Conservation (phyloP, 768 basidiomycete species). For the Auricularia heimuer region DNA sequence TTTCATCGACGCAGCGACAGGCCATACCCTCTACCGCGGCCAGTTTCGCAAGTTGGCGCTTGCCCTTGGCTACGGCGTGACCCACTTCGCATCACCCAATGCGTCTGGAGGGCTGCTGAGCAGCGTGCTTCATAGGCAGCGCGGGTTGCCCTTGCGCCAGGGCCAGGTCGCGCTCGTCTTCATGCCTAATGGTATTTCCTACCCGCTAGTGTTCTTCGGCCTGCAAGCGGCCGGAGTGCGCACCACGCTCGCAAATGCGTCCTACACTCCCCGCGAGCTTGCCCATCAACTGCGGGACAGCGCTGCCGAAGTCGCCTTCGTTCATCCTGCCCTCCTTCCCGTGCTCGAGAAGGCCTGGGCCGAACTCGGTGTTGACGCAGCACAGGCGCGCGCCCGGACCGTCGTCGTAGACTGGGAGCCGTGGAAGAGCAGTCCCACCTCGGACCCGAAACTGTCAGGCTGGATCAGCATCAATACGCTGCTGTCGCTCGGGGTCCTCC, state of each 20-base stretch:
- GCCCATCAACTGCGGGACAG: slow-evolving; percentile 63
- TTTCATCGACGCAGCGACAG: slow-evolving; percentile 58
- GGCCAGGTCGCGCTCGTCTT: slow-evolving; percentile 57
- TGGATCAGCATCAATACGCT: slow-evolving; percentile 38
- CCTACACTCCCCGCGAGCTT: slow-evolving; percentile 60
- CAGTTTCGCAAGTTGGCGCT: slow-evolving; percentile 45
- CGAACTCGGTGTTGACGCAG: slow-evolving; percentile 34
- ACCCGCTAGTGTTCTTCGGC: slow-evolving; percentile 36
- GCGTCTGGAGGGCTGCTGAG: slow-evolving; percentile 23
- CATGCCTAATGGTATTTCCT: slow-evolving; percentile 57
- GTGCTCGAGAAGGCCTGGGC: slow-evolving; percentile 50
- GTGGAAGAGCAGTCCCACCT: slow-evolving; percentile 28
- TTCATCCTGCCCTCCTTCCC: slow-evolving; percentile 49
- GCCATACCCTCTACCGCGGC: slow-evolving; percentile 43
- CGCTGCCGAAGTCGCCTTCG: slow-evolving; percentile 51
- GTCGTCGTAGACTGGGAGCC: slow-evolving; percentile 36
- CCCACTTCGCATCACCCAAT: neutral
- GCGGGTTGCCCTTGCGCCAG: slow-evolving; percentile 25
- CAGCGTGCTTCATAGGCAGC: slow-evolving; percentile 14
- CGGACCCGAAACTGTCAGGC: slow-evolving; percentile 19
- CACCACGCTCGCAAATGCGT: slow-evolving; percentile 64
- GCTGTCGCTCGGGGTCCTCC: slow-evolving; percentile 38
- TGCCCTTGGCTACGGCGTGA: slow-evolving; percentile 41
- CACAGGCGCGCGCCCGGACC: slow-evolving; percentile 43
- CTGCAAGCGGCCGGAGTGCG: slow-evolving; percentile 56